Conservation (phyloP, 164 flowering plant genomes). For the Buxus sempervirens region DNA sequence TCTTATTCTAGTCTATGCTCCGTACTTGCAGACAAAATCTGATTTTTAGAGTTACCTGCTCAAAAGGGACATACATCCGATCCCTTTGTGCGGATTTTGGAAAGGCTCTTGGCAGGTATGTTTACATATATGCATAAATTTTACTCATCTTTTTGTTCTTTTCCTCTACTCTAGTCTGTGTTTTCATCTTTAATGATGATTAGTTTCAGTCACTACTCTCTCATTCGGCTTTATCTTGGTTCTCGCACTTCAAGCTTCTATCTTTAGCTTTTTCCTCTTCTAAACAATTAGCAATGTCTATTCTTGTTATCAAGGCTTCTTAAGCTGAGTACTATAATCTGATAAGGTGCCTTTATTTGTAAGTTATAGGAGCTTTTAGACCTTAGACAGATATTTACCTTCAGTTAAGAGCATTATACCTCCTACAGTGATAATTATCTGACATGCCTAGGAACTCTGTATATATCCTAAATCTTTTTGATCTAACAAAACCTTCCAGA, state of each 20-base stretch:
- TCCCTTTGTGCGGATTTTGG: constrained; percentile 96
- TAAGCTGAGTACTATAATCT: not conserved
- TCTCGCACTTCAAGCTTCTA: not conserved
- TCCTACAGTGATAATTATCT: not conserved
- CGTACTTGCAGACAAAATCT: constrained; percentile 75
- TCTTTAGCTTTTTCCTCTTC: not conserved
- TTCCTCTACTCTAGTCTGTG: too few species aligned
- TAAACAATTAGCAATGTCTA: not conserved
- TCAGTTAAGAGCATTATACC: not conserved
- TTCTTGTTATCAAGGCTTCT: not conserved
- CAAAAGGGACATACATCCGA: constrained; percentile 95
- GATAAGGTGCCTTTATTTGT: too few species aligned
- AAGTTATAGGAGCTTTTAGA: not conserved
- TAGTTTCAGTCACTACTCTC: not conserved
- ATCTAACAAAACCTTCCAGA: not conserved
- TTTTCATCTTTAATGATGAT: not conserved
- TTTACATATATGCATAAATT: not conserved
- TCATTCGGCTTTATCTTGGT: not conserved
- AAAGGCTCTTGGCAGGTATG: constrained; percentile 79
- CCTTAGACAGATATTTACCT: not conserved
- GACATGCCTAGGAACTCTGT: not conserved
- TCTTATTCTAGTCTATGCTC: not conserved
- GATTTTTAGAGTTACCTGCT: constrained; percentile 83
- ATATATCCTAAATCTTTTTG: not conserved
- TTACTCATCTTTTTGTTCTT: not conserved